Evolutionary conservation across 306 rosid species (phyloP).

Genomic region (Corylus heterophylla): DNA sequence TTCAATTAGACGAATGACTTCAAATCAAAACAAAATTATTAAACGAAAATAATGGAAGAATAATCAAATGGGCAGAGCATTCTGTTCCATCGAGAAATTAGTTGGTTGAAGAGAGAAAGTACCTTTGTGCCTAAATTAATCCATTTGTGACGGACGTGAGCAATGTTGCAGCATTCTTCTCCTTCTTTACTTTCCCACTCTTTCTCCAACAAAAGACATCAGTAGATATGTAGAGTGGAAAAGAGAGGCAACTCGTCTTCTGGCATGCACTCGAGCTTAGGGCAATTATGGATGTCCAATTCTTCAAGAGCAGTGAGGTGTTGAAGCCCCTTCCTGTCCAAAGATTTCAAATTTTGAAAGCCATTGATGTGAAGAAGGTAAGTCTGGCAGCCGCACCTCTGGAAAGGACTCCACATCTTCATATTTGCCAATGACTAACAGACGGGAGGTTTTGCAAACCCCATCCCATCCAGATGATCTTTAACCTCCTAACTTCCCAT

Average conservation of each 20-base stretch:
- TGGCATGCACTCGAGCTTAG: slow-evolving; percentile 21
- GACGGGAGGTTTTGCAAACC: slow-evolving; percentile 9
- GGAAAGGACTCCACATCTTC: slow-evolving; percentile 26
- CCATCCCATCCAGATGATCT: slow-evolving; percentile 4
- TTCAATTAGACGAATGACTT: too few relatives aligned
- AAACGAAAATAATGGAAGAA: too few relatives aligned
- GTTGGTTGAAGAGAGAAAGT: background rate
- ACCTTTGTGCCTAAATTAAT: background rate
- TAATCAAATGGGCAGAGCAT: too few relatives aligned
- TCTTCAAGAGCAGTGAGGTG: background rate
- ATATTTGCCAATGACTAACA: background rate
- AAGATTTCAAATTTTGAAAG: slow-evolving; percentile 9
- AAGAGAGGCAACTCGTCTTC: slow-evolving; percentile 29
- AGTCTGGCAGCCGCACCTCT: slow-evolving; percentile 18
- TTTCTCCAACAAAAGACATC: slow-evolving; percentile 5
- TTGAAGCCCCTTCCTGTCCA: slow-evolving; percentile 20
- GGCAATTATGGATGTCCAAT: fast-evolving
- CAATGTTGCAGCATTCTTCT: slow-evolving; percentile 36
- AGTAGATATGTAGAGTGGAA: fast-evolving
- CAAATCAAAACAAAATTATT: too few relatives aligned
- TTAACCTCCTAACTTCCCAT: too few relatives aligned
- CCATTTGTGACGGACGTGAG: background rate
- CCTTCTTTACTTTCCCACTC: slow-evolving; percentile 17
- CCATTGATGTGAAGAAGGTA: fast-evolving
- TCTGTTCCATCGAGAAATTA: background rate